Percentiles rank a stretch among this genome's conserved stretches.
Conservation (phyloP, 2,329 filamentous ascomycete species). For the Colletotrichum aenigma region DNA sequence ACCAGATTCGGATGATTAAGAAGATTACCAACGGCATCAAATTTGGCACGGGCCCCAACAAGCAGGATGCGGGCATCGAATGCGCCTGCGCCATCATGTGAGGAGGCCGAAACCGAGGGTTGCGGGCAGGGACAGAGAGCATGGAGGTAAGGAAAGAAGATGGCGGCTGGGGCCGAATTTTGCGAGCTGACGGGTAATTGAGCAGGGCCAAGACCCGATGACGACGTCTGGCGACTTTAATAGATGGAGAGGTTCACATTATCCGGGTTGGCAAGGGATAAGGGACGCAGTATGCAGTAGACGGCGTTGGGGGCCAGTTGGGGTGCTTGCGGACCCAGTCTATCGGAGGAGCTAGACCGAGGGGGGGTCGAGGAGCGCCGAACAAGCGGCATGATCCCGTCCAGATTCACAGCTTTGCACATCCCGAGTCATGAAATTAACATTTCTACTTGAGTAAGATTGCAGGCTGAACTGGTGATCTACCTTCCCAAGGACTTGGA, state of each 20-base stretch:
- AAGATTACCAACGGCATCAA: slow-evolving; percentile 47
- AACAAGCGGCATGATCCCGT: not conserved
- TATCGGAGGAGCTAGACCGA: not conserved
- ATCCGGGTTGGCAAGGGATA: not conserved
- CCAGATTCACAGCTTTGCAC: not conserved
- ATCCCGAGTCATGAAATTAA: not conserved
- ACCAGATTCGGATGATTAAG: slow-evolving; percentile 50
- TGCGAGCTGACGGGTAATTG: not conserved
- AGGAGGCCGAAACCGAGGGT: slow-evolving; percentile 11
- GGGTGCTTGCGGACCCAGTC: not conserved
- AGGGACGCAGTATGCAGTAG: not conserved
- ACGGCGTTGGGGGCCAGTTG: not conserved
- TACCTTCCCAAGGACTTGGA: not conserved
- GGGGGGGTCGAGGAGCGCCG: not conserved
- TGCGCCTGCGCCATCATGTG: slow-evolving; percentile 40
- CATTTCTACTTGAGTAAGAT: not conserved
- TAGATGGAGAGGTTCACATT: not conserved
- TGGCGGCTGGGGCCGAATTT: not conserved
- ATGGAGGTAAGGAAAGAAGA: not conserved
- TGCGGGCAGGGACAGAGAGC: not conserved
- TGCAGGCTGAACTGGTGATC: not conserved
- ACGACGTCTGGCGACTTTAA: not conserved
- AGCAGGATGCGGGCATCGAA: slow-evolving; percentile 40
- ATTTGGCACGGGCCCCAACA: slow-evolving; percentile 50
- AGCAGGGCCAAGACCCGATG: not conserved